Base-by-base conservation (phyloP, 2,329 filamentous ascomycete genomes). In the Colletotrichum gloeosporioides region DNA sequence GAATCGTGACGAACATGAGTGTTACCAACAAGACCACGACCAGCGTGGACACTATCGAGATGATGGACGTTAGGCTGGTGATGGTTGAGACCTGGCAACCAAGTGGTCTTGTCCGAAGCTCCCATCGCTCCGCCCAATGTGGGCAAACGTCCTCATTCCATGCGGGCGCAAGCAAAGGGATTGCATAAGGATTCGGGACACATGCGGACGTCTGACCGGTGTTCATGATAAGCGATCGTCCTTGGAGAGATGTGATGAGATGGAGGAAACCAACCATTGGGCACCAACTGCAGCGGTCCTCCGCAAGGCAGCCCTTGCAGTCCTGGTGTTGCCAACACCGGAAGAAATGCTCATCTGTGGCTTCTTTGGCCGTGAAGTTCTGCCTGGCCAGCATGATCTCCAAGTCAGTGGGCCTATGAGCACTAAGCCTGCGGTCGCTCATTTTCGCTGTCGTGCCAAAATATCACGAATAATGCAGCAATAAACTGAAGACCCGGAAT, bases 291-390 rank as follows among this genome's bases (percentile, higher is more conserved):
- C 89, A 90, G 66, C 85, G 82, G 6, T 84, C 77, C 25, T 84
- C 78, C 49, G 78, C 77, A 10, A 92, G 82, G 80, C 90, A 92
- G 12, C 81, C 80, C 13, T 82, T 81, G 78, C 90, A 91, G 53
- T 87, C 85, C 79, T 90, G 87, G 32, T 85, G 86, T 13, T 82
- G 81, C 90, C 90, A 92, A 81, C 90, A 91, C 67, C 87, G 85
- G 27, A 82, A 80, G 31, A 91, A 82, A 77, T 89, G 87, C 15
- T 85, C 84, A 49, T 86, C 81, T 29, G 84, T 78, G 22, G 71
- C 69, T 36, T 82, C 78, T 27, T 76, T 69, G 61, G 77, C 73
- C 6, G 81, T 83, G 59, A 86, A 84, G 69, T 86, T 86, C 73
- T 71, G 63, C 29, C 69, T 72, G 22, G 72, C 44, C 34, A 61